Evolutionary conservation across 768 basidiomycete species (phyloP).

Genomic region (Russula foetens): DNA sequence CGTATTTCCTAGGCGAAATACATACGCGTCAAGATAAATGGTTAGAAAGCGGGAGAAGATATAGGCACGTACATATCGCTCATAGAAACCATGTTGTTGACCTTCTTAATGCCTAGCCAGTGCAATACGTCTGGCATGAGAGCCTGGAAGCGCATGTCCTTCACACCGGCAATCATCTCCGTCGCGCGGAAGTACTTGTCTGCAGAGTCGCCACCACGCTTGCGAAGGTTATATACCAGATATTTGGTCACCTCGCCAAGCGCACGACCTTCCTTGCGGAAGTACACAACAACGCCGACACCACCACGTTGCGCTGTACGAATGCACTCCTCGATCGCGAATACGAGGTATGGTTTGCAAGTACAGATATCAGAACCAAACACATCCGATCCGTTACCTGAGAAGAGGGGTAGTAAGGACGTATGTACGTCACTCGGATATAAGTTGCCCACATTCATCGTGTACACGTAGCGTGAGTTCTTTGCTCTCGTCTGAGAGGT

Average conservation of each 20-base stretch:
- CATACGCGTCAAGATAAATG: not conserved
- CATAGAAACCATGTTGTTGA: conserved; percentile 87
- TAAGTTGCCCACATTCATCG: conserved; percentile 70
- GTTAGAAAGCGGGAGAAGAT: not conserved
- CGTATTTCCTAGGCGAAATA: conserved; percentile 63
- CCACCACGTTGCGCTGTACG: conserved; percentile 77
- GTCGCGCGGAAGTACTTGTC: conserved; percentile 93
- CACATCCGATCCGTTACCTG: conserved; percentile 90
- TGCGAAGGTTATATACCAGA: conserved; percentile 93
- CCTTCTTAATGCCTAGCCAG: conserved; percentile 88
- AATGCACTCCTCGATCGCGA: conserved; percentile 91
- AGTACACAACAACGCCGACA: conserved; percentile 90
- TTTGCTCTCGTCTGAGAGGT: conserved; percentile 64
- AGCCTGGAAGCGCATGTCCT: conserved; percentile 92
- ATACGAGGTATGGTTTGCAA: conserved; percentile 88
- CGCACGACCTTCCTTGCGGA: conserved; percentile 89
- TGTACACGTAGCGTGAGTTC: conserved; percentile 85
- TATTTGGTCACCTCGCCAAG: conserved; percentile 94
- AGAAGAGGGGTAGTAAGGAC: not conserved
- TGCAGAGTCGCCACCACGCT: conserved; percentile 88
- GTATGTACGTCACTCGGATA: not conserved
- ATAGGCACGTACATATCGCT: conserved; percentile 60
- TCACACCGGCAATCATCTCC: conserved; percentile 88
- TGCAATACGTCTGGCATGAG: conserved; percentile 95
- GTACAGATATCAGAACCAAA: conserved; percentile 92